Evolutionary conservation across 345 rosid genomes (phyloP).

Genomic region (Ceriops decandra): DNA sequence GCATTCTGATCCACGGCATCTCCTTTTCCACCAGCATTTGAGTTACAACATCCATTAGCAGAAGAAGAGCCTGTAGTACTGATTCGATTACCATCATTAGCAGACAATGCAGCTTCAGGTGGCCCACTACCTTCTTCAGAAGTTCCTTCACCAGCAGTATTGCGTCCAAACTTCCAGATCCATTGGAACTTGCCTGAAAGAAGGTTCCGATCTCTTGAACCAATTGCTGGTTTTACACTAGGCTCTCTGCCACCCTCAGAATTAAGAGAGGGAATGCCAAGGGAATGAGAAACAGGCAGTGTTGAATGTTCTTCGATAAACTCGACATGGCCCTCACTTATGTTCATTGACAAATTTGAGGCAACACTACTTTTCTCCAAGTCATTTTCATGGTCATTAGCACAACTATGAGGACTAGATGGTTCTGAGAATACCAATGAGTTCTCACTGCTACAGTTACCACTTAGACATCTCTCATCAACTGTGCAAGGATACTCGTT

Average conservation of each 20-base stretch:
- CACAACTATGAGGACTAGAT: slow-evolving; percentile 47
- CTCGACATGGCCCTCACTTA: slow-evolving; percentile 39
- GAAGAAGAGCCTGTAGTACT: slow-evolving; percentile 28
- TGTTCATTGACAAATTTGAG: slow-evolving; percentile 47
- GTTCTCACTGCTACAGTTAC: slow-evolving; percentile 49
- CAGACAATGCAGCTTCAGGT: slow-evolving; percentile 34
- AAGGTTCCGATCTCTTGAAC: slow-evolving; percentile 47
- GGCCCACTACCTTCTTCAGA: slow-evolving; percentile 33
- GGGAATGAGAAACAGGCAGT: slow-evolving; percentile 53
- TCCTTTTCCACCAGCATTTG: slow-evolving; percentile 41
- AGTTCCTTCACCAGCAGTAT: slow-evolving; percentile 42
- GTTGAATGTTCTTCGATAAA: slow-evolving; percentile 37
- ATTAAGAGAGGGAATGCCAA: slow-evolving; percentile 31
- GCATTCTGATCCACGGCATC: slow-evolving; percentile 62
- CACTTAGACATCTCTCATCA: slow-evolving; percentile 48
- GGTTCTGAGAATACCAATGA: slow-evolving; percentile 51
- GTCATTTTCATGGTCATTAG: slow-evolving; percentile 57
- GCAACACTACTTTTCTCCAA: slow-evolving; percentile 59
- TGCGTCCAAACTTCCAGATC: slow-evolving; percentile 87
- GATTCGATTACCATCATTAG: slow-evolving; percentile 28
- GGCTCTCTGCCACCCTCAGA: slow-evolving; percentile 27
- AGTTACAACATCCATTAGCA: slow-evolving; percentile 30
- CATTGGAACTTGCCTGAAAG: slow-evolving; percentile 79
- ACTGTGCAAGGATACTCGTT: slow-evolving; percentile 26
- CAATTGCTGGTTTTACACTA: slow-evolving; percentile 28